A percentile compares a stretch with the other conserved stretches of the same genome.
These are phyloP conservation scores for Austroboletus eburneus DNA, from an alignment of 768 basidiomycete genomes.

Conservation along the genomic window DNA sequence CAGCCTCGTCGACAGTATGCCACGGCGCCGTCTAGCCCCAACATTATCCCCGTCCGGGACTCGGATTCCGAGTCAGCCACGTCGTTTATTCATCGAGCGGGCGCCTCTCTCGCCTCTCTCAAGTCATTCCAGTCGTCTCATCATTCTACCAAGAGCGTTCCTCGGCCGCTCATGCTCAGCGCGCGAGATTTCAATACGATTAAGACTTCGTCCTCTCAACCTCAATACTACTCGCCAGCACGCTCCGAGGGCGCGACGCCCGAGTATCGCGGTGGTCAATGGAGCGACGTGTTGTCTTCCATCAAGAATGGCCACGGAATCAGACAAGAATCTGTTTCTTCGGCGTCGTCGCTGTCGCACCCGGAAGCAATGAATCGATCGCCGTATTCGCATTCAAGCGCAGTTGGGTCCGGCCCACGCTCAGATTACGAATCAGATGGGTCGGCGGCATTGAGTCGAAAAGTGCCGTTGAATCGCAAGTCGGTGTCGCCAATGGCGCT, in stretches of 20 bases:
- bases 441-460: constrained; percentile 40
- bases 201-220: constrained; percentile 10
- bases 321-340: constrained; percentile 57
- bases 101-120: constrained; percentile 41
- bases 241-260: constrained; percentile 37
- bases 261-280: constrained; percentile 35
- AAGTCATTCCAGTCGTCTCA: constrained; percentile 35
- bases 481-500: constrained; percentile 73
- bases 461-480: constrained; percentile 60
- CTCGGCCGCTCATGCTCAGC: constrained; percentile 63
- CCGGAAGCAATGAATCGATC: constrained; percentile 41
- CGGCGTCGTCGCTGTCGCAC: constrained; percentile 59
- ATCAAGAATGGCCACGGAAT: constrained; percentile 33
- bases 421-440: constrained; percentile 60
- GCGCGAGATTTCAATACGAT: constrained; percentile 43
- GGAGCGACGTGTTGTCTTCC: constrained; percentile 45
- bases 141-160: constrained; percentile 46
- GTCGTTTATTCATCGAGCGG: constrained; percentile 36
- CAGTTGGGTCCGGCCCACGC: constrained; percentile 24
- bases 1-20: constrained; percentile 26
- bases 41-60: constrained; percentile 19
- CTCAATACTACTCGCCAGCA: constrained; percentile 20
- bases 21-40: constrained; percentile 33
- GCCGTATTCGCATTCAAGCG: constrained; percentile 22
- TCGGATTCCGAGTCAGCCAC: constrained; percentile 12